Percentiles rank a stretch among this genome's conserved stretches.
Evolutionary conservation across 2,329 filamentous ascomycete species (phyloP).

Genomic region (Phaeosphaeria sp.): DNA sequence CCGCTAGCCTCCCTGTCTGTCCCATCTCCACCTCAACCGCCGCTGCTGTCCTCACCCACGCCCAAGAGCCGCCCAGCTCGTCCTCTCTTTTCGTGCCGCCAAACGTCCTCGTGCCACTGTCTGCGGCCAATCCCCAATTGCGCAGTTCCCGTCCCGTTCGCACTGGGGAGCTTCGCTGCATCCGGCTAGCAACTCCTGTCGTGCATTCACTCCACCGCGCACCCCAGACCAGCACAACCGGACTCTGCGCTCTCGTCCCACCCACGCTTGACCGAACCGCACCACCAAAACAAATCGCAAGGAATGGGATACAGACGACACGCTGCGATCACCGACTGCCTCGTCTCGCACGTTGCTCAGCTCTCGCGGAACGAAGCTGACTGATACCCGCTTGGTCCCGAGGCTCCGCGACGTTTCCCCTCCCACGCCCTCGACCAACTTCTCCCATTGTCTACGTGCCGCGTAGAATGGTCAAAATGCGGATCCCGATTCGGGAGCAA

Average conservation of each 20-base stretch:
- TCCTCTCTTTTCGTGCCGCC: constrained; percentile 29
- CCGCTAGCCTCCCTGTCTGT: not conserved
- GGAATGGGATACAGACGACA: constrained; percentile 36
- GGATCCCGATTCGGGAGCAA: constrained; percentile 87
- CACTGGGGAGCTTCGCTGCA: constrained; percentile 9
- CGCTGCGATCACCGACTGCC: constrained; percentile 14
- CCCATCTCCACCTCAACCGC: not conserved
- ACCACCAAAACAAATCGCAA: constrained; percentile 8
- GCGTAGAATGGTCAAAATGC: constrained; percentile 64
- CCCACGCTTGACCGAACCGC: not conserved
- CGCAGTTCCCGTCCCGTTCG: not conserved
- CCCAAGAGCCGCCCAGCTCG: constrained; percentile 25
- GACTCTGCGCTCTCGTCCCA: constrained; percentile 4
- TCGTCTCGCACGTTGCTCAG: constrained; percentile 17
- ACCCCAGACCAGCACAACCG: constrained; percentile 10
- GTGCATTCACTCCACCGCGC: constrained; percentile 19
- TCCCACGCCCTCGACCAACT: constrained; percentile 2
- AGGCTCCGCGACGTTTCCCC: constrained; percentile 11
- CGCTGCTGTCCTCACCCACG: constrained; percentile 3
- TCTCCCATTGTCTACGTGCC: not conserved
- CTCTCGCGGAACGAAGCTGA: constrained; percentile 19
- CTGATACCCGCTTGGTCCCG: constrained; percentile 14
- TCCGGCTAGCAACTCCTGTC: constrained; percentile 22
- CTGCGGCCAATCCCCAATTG: not conserved
- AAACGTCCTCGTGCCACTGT: not conserved